Evolutionary conservation across 129 eudicot genomes (phyloP), one percentile per base, ranked within the genome.

Genomic region (Lactuca sativa): DNA sequence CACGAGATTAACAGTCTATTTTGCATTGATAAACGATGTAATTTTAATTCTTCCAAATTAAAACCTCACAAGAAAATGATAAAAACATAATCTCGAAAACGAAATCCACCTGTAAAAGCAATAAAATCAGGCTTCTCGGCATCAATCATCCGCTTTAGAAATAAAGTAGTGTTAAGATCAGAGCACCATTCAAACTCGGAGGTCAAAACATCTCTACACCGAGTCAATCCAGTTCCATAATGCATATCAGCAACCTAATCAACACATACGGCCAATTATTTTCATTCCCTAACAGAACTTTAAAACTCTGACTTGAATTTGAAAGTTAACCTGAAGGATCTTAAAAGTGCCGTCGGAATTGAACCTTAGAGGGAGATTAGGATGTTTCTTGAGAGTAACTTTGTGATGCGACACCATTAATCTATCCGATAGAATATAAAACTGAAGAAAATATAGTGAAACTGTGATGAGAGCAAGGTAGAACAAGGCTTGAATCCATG

Each of bases 191-290:
- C 74, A 41, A 83, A 89, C 78, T 92, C 92, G 9, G 83, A 43
- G 13, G 80, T 80, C 59, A 85, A 69, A 63, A 93, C 95, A 56
- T 93, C 98, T 53, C 90, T 84, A 74, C 98, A 93, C 64, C 95
- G 77, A 53, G 90, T 89, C 71, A 80, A 76, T 63, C 98, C 98
- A 62, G 85, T 90, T 51, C 98, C 98, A 57, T 72, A 89, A 78
- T 93, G 98, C 96, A 93, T 89, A 83, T 93, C 98, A 66, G 98
- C 98, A 59, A 93, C 97, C 97, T 92, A 73, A 53, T 44, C 51
- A 52, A 49, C 56, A 59, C 58, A 79, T 12, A 32, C 38, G 33
- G 41, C 62, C 7, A 71, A 62, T 56, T 51, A 11, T 4, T 36
- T 62, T 17, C 15, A 55, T 34, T 73, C 17, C 10, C 8, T 9